Evolutionary conservation across 2,329 filamentous ascomycete species (phyloP).

Genomic region (Colletotrichum sp.): DNA sequence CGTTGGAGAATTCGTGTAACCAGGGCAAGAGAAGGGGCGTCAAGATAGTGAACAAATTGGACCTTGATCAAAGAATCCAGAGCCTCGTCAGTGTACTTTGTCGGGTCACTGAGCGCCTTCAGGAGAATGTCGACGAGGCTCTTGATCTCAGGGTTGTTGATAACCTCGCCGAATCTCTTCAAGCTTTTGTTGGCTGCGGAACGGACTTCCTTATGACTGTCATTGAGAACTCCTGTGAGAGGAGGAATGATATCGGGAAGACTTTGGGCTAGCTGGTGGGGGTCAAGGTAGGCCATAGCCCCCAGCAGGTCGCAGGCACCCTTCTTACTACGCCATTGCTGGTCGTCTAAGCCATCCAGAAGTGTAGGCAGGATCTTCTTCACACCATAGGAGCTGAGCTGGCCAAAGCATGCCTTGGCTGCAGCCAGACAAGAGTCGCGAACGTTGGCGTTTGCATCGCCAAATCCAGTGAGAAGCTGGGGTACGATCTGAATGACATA

Average conservation of each 20-base stretch:
- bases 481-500: conserved; percentile 97
- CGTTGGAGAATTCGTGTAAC: conserved; percentile 96
- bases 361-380: conserved; percentile 93
- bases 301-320: conserved; percentile 95
- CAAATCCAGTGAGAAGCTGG: conserved; percentile 86
- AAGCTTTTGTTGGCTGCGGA: conserved; percentile 91
- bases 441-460: conserved; percentile 86
- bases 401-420: conserved; percentile 92
- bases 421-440: conserved; percentile 92
- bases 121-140: conserved; percentile 87
- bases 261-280: conserved; percentile 89
- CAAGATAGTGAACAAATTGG: conserved; percentile 98
- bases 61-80: conserved; percentile 95
- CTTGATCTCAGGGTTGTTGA: conserved; percentile 97
- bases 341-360: conserved; percentile 89
- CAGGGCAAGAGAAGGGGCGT: conserved; percentile 91
- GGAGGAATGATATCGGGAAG: conserved; percentile 97
- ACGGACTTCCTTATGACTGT: conserved; percentile 97
- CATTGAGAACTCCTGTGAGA: conserved; percentile 90
- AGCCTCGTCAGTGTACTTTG: conserved; percentile 94
- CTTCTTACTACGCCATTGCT: conserved; percentile 98
- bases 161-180: conserved; percentile 98
- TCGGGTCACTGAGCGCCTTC: conserved; percentile 96
- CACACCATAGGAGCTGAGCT: conserved; percentile 92
- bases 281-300: conserved; percentile 98